Base-by-base conservation (phyloP, 2,329 filamentous ascomycete species). In the Triangularia setosa region DNA sequence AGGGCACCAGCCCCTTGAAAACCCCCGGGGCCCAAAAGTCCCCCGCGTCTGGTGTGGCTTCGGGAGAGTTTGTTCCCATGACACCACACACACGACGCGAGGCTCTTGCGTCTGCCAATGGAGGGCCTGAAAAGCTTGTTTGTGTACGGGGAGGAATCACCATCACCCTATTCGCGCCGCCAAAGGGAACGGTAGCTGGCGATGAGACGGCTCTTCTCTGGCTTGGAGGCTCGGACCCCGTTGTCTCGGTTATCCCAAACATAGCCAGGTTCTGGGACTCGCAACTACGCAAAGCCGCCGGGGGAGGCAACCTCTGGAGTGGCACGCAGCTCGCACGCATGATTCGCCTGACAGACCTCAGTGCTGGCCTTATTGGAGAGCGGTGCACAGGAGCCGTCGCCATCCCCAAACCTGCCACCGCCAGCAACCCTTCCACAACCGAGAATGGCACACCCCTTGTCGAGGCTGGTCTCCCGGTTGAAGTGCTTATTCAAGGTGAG, bases 1-100 rank as follows among this genome's bases (percentile, higher is more conserved):
- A 89, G 65, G 85, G 85, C 21, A 85, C 84, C 1, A 82, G 81
- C 62, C 81, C 83, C 1, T 74, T 87, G 52, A 81, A 84, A n/a
- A 79, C 78, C 60, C 74, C 78, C 4, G 72, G 71, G 4, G 73
- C 75, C 9, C 77, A 77, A 60, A 77, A 76, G 73, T 73, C 73
- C 70, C 76, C 67, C 65, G 73, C 21, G 70, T 73, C 54, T 8
- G 54, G 68, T 0, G 67, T 68, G 6, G 78, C 78, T 8, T 74
- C 71, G 0, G 78, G 79, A 16, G 85, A 85, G 35, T 87, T 88
- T 67, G 84, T 84, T 9, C 86, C 86, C 9, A 86, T 88, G 85
- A 88, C 86, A 1, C 86, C 86, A 0, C 84, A 87, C 66, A 85
- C 84, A 9, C 79, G 86, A 44, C 81, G 81, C 44, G 83, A 85